Conservation (phyloP, 2,329 filamentous ascomycete species). For the Ramichloridium luteum region DNA sequence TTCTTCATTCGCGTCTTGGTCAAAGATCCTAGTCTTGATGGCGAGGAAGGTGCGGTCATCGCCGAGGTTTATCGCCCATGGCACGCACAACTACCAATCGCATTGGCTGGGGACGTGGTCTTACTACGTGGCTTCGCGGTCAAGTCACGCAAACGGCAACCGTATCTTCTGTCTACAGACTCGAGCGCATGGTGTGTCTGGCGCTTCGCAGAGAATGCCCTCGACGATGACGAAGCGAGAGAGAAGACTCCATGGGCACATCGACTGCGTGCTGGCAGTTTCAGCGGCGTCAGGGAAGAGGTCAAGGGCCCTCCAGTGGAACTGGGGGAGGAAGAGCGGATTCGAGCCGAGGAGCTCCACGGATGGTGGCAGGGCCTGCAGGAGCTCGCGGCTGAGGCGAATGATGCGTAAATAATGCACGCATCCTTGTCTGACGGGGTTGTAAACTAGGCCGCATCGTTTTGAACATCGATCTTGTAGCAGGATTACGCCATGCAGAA, state of each 20-base stretch:
- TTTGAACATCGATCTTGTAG: too few species aligned
- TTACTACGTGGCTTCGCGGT: slow-evolving; percentile 33
- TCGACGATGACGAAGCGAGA: slow-evolving; percentile 10
- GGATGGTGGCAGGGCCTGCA: slow-evolving; percentile 25
- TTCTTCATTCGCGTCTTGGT: slow-evolving; percentile 32
- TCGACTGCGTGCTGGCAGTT: slow-evolving; percentile 10
- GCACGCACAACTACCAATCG: slow-evolving; percentile 29
- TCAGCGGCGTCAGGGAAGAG: slow-evolving; percentile 27
- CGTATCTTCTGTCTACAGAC: slow-evolving; percentile 29
- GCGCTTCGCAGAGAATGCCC: slow-evolving; percentile 21
- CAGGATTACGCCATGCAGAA: too few species aligned
- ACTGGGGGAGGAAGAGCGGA: slow-evolving; percentile 33
- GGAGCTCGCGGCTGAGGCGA: too few species aligned
- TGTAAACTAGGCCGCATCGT: too few species aligned
- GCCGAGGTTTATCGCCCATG: slow-evolving; percentile 35
- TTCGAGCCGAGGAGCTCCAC: slow-evolving; percentile 28
- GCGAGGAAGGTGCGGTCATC: slow-evolving; percentile 7
- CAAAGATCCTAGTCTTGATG: slow-evolving; percentile 25
- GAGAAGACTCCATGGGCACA: slow-evolving; percentile 18
- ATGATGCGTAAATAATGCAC: too few species aligned
- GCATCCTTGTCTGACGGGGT: too few species aligned
- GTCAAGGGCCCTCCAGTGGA: slow-evolving; percentile 35
- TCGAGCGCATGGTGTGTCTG: slow-evolving; percentile 38
- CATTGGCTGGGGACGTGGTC: slow-evolving; percentile 32
- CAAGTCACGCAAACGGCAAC: slow-evolving; percentile 27